Evolutionary conservation across 1,284 basidiomycete species (phyloP).

Genomic region (Limonomyces culmigenus): DNA sequence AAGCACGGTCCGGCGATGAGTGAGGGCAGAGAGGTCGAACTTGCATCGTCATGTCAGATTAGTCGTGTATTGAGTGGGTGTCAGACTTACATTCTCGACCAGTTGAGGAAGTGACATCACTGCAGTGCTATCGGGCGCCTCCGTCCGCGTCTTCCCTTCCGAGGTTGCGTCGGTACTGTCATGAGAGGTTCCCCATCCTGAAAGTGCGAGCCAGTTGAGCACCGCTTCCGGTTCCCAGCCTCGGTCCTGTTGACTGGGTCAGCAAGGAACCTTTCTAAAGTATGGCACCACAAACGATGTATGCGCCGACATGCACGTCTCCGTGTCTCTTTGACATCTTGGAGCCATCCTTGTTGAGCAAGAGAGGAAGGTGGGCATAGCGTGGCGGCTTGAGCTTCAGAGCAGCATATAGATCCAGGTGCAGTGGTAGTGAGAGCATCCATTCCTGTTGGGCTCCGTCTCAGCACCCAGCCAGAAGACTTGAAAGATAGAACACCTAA

Average conservation of each 20-base stretch:
- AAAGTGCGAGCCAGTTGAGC: conserved; percentile 84
- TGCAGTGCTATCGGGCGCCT: conserved; percentile 44
- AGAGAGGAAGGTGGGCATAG: conserved; percentile 84
- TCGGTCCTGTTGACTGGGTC: conserved; percentile 22
- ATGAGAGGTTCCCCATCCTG: conserved; percentile 72
- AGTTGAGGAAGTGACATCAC: conserved; percentile 52
- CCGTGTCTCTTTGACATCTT: conserved; percentile 94
- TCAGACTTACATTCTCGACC: conserved; percentile 30
- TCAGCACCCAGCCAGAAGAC: background rate
- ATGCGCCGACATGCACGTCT: conserved; percentile 77
- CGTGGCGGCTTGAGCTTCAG: conserved; percentile 58
- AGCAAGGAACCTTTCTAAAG: background rate
- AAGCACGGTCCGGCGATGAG: conserved; percentile 59
- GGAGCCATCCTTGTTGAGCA: conserved; percentile 80
- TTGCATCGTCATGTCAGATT: conserved; percentile 11
- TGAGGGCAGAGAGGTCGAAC: conserved; percentile 59
- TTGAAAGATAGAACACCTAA: conserved; percentile 15
- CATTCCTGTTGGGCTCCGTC: conserved; percentile 55
- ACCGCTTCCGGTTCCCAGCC: conserved; percentile 88
- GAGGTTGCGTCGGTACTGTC: conserved; percentile 13
- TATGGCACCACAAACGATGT: conserved; percentile 38
- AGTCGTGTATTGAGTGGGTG: background rate
- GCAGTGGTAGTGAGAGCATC: conserved; percentile 88
- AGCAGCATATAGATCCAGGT: conserved; percentile 78
- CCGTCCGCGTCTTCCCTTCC: conserved; percentile 6